Base-by-base conservation (phyloP, 371 early-diverging fungal species). In the Capillidium heterosporum region DNA sequence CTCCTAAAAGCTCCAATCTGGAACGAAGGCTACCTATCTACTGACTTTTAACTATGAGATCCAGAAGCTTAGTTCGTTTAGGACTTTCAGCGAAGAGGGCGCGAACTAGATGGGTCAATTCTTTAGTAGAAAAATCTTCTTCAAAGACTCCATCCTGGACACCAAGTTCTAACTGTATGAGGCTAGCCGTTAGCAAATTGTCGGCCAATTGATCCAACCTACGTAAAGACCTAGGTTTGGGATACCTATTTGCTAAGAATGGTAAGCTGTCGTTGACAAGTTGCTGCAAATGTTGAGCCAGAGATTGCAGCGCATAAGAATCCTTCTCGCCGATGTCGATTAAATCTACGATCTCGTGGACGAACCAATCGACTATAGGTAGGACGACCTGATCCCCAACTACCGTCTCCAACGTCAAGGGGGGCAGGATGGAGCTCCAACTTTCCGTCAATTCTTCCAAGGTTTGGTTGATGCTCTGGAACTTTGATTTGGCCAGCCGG, bases 301-400 rank as follows among this genome's bases (percentile, higher is more conserved):
- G 24, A 31, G 28, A 13, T 31, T 49, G 50, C 17, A 49, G 28
- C 13, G 13, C 8, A 8, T 49, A 11, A 4, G 28, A 28, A 24
- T 49, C 50, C 28, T 24, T 49, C 11, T 11, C 50, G 11, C 50
- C 50, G 31, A 49, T 49, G 28, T 49, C 50, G 28, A 49, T 31
- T 31, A 49, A 31, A 49, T 49, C 50, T 17, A 49, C 13, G 3
- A 27, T 49, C 24, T 49, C 28, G 31, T 49, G 10, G 15, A 49
- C 50, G 31, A 49, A 24, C 50, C 50, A 49, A 11, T 49, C 28
- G 4, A 24, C 15, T 24, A 49, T 24, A n/a, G 50, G 50, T 13
- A 24, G 28, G 5, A 49, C 26, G 15, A 49, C 24, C 17, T 49
- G 50, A 8, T 31, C 50, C 5, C 24, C 50, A 49, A 49, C 28